Evolutionary conservation across 495 filamentous ascomycete genomes (phyloP).

Genomic region (Geopyxis carbonaria): DNA sequence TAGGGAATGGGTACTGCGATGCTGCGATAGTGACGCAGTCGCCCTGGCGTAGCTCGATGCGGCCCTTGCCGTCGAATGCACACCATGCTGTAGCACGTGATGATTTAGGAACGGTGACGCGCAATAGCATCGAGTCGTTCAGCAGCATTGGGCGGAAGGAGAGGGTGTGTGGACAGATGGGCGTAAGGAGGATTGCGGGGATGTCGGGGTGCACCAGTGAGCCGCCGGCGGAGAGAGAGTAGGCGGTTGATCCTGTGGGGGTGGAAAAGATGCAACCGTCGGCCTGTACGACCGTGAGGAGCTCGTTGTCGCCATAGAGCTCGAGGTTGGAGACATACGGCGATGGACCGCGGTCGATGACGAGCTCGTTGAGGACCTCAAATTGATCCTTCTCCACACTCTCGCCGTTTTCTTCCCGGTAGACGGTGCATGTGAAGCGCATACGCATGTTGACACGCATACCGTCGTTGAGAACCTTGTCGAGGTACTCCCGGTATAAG

Average conservation of each 20-base stretch:
- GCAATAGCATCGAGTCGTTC: constrained; percentile 82
- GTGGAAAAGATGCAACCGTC: constrained; percentile 78
- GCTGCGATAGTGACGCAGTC: constrained; percentile 95
- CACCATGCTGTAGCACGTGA: constrained; percentile 82
- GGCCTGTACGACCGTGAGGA: constrained; percentile 77
- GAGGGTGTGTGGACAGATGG: constrained; percentile 90
- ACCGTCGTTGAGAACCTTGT: constrained; percentile 58
- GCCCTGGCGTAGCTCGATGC: constrained; percentile 69
- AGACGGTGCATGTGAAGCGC: constrained; percentile 80
- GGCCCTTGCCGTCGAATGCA: constrained; percentile 86
- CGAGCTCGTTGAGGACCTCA: constrained; percentile 67
- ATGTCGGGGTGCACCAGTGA: constrained; percentile 94
- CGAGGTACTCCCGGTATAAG: constrained; percentile 50
- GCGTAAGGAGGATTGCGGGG: constrained; percentile 85
- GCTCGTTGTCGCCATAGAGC: constrained; percentile 81
- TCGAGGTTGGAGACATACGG: constrained; percentile 36
- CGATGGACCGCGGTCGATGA: constrained; percentile 77
- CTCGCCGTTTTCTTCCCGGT: constrained; percentile 54
- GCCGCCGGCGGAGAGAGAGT: constrained; percentile 91
- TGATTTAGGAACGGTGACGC: constrained; percentile 83
- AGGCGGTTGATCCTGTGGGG: constrained; percentile 64
- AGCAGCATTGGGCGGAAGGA: constrained; percentile 92
- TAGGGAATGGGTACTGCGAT: constrained; percentile 81
- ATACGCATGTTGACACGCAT: constrained; percentile 76
- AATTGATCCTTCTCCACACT: constrained; percentile 29